phyloP scores from a whole-genome alignment of 148 eudicot species.

The Arbutus unedo region DNA sequence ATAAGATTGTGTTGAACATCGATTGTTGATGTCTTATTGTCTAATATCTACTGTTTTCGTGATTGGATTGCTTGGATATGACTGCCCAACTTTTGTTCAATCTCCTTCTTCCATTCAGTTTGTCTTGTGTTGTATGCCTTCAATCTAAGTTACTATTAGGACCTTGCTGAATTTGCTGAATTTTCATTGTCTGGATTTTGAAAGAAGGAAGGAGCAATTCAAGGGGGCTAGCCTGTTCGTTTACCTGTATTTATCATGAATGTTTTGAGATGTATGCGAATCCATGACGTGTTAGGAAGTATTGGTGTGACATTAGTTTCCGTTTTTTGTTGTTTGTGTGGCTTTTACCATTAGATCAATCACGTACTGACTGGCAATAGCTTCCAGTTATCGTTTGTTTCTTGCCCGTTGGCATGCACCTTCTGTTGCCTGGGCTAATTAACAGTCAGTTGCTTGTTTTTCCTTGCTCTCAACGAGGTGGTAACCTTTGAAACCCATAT shows the following conservation, averaged over 20 bases:
- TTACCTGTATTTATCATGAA: not conserved
- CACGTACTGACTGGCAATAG: not conserved
- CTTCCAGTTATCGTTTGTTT: not conserved
- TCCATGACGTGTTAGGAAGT: not conserved
- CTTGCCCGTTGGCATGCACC: too few species aligned
- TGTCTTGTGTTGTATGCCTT: not conserved
- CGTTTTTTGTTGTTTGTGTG: not conserved
- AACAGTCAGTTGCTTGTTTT: too few species aligned
- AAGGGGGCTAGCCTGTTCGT: not conserved
- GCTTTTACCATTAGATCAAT: not conserved
- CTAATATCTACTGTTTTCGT: not conserved
- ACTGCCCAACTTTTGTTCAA: not conserved
- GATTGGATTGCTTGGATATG: not conserved
- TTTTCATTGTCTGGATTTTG: not conserved
- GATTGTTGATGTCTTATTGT: not conserved
- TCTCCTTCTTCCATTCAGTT: not conserved
- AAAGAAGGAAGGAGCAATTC: not conserved
- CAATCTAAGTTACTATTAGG: not conserved
- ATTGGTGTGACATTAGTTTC: not conserved
- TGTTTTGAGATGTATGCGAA: not conserved
- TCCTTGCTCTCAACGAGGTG: too few species aligned
- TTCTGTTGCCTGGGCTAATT: too few species aligned
- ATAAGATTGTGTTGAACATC: slow-evolving; percentile 3
- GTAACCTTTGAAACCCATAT: too few species aligned
- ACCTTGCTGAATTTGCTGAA: not conserved